Evolutionary conservation across 176 grass and related monocot genomes (phyloP).

Genomic region (Leersia perrieri): DNA sequence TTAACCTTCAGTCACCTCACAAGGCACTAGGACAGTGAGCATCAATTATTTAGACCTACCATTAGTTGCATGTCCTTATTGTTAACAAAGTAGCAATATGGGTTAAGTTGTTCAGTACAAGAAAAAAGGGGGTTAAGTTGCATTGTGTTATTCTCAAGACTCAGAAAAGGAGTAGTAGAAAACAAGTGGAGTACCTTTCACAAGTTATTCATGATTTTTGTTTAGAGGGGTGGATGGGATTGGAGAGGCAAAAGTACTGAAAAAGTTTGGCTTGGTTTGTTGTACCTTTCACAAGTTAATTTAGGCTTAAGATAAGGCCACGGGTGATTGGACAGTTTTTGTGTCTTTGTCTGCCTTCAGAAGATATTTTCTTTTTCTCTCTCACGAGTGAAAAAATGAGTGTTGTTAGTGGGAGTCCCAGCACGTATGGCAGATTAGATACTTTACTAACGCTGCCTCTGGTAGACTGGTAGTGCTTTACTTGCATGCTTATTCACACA

Average conservation of each 20-base stretch:
- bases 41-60: neutral
- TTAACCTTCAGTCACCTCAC: neutral
- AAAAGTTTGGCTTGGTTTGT: neutral
- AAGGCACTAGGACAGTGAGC: neutral
- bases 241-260: neutral
- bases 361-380: neutral
- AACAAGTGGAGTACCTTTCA: neutral
- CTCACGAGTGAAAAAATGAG: neutral
- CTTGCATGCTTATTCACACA: neutral
- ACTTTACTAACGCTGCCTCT: neutral
- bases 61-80: slow-evolving; percentile 1
- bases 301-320: neutral
- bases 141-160: neutral
- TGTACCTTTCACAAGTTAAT: neutral
- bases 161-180: neutral
- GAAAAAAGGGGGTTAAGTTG: neutral
- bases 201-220: too few species aligned
- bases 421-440: neutral
- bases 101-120: neutral
- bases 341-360: neutral
- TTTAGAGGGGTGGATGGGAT: neutral
- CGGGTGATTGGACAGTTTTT: neutral
- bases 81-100: neutral
- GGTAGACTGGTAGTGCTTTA: too few species aligned
- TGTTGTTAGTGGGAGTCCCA: neutral